These are phyloP conservation scores for Hyphodiscus sp. DNA, from an alignment of 2,329 filamentous ascomycete genomes.

Conservation along the genomic window DNA sequence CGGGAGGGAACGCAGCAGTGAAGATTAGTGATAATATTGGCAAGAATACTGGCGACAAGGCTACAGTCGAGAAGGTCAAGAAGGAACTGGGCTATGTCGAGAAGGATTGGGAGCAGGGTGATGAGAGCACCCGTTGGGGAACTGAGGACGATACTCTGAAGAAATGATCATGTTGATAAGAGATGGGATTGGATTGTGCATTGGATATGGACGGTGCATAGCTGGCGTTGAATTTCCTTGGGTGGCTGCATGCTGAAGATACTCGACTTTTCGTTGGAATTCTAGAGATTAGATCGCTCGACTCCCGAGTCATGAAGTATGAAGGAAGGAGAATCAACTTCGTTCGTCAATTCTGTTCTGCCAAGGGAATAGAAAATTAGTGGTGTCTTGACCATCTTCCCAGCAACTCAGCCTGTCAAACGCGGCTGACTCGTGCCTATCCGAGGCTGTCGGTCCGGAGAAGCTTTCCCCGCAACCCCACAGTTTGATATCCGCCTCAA, in stretches of 20 bases:
- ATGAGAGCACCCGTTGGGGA: slow-evolving; percentile 81
- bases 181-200: neutral
- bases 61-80: slow-evolving; percentile 78
- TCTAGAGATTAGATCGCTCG: neutral
- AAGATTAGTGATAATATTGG: slow-evolving; percentile 85
- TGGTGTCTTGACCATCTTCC: neutral
- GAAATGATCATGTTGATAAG: neutral
- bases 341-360: too few relatives aligned
- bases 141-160: slow-evolving; percentile 33
- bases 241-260: neutral
- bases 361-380: neutral
- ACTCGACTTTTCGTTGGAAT: neutral
- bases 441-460: neutral
- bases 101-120: slow-evolving; percentile 73
- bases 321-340: neutral
- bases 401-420: neutral
- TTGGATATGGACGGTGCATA: neutral
- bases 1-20: slow-evolving; percentile 71
- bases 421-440: neutral
- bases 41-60: slow-evolving; percentile 88
- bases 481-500: too few relatives aligned
- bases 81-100: slow-evolving; percentile 78
- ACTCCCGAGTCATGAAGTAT: neutral
- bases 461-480: neutral
- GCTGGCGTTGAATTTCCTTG: neutral